Evolutionary conservation across 148 eudicot genomes (phyloP).

Genomic region (Chenopodium formosanum): DNA sequence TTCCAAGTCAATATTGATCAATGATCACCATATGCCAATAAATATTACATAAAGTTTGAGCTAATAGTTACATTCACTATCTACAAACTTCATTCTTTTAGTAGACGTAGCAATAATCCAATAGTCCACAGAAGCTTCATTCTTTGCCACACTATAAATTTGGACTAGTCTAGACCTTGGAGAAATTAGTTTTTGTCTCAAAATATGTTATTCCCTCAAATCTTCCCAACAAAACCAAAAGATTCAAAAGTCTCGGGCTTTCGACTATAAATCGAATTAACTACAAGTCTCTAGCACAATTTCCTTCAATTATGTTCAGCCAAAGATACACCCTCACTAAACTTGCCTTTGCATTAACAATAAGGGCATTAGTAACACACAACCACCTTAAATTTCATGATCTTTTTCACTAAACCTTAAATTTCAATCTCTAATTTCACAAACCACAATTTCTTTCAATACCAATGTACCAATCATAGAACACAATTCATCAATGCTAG

Average conservation of each 20-base stretch:
- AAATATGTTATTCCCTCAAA: neutral
- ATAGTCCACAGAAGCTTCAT: neutral
- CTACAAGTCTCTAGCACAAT: too few species aligned
- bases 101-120: neutral
- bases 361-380: neutral
- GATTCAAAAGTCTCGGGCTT: neutral
- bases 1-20: conserved; percentile 15
- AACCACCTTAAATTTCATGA: neutral
- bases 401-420: neutral
- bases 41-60: neutral
- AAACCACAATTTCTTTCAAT: neutral
- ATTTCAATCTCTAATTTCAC: neutral
- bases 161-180: neutral
- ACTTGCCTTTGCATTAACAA: neutral
- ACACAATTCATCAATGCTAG: neutral
- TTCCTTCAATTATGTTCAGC: too few species aligned
- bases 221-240: neutral
- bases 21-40: neutral
- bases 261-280: neutral
- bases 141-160: neutral
- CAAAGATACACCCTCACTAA: neutral
- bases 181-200: neutral
- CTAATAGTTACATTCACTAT: neutral
- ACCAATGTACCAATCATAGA: neutral
- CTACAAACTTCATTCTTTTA: neutral